Evolutionary conservation across 371 early-diverging fungal genomes (phyloP).

Genomic region (Lichtheimia ornata): DNA sequence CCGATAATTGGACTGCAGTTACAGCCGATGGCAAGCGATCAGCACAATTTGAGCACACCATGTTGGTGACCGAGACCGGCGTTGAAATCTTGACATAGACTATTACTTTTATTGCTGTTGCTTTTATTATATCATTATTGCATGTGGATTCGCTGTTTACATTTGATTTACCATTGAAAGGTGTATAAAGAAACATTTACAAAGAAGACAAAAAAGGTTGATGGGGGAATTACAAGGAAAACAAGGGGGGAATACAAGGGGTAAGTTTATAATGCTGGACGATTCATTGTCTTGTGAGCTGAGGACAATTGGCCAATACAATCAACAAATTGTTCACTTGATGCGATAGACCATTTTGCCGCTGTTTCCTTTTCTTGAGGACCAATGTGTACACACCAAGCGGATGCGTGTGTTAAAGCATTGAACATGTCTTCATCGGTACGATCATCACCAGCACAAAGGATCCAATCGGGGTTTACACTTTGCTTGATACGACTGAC

Average conservation of each 20-base stretch:
- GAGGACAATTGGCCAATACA: slow-evolving; percentile 12
- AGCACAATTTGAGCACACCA: slow-evolving; percentile 99
- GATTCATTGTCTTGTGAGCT: neutral
- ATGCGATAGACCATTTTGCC: slow-evolving; percentile 33
- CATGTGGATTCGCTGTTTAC: neutral
- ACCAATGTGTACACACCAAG: slow-evolving; percentile 38
- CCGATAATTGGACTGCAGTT: slow-evolving; percentile 91
- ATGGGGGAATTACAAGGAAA: neutral
- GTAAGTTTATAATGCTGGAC: neutral
- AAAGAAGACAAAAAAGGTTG: slow-evolving; percentile 1
- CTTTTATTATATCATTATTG: neutral
- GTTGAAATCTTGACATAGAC: slow-evolving; percentile 84
- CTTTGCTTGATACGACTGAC: slow-evolving; percentile 69
- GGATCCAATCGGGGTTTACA: slow-evolving; percentile 71
- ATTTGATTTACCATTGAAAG: neutral
- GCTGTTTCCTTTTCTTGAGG: slow-evolving; percentile 33
- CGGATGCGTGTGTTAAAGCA: slow-evolving; percentile 38
- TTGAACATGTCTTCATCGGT: slow-evolving; percentile 98
- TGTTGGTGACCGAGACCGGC: slow-evolving; percentile 92
- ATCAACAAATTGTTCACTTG: slow-evolving; percentile 38
- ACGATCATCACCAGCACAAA: slow-evolving; percentile 95
- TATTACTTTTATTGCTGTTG: neutral
- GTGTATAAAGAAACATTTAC: slow-evolving; percentile 3
- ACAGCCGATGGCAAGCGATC: slow-evolving; percentile 94
- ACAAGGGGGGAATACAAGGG: neutral